Evolutionary conservation across 768 basidiomycete species (phyloP).

Genomic region (Podaxis sp.): DNA sequence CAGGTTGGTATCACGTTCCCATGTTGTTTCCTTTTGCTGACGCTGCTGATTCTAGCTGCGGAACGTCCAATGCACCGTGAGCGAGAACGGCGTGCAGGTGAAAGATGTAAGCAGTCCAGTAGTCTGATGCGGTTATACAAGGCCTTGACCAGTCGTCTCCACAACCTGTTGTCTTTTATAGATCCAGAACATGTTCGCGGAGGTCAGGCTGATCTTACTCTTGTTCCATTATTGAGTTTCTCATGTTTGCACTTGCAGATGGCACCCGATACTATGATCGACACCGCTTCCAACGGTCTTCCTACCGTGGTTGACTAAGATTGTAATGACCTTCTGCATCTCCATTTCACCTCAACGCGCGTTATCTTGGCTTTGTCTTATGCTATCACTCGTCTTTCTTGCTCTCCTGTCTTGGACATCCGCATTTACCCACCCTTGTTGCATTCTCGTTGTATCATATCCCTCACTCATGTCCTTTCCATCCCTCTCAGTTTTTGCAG

Average conservation of each 20-base stretch:
- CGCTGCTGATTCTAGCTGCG: background rate
- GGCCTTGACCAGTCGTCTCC: background rate
- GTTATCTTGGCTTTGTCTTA: background rate
- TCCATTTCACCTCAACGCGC: background rate
- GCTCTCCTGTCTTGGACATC: background rate
- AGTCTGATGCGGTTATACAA: background rate
- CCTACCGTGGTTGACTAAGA: background rate
- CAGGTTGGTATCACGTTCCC: background rate
- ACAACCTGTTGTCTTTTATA: background rate
- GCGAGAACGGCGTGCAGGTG: conserved; percentile 40
- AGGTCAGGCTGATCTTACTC: background rate
- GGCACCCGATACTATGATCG: conserved; percentile 47
- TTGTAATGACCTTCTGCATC: background rate
- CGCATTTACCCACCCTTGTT: no score
- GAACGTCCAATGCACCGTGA: background rate
- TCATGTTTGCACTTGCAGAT: conserved; percentile 52
- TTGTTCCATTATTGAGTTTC: background rate
- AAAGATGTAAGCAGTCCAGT: conserved; percentile 72
- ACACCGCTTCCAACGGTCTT: background rate
- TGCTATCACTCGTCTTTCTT: background rate
- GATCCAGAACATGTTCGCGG: background rate
- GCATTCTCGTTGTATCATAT: background rate
- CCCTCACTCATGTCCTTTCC: background rate
- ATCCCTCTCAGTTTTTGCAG: no score
- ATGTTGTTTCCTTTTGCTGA: background rate